phyloP scores from a whole-genome alignment of 2,329 filamentous ascomycete genomes.

The Fusarium algeriense region DNA sequence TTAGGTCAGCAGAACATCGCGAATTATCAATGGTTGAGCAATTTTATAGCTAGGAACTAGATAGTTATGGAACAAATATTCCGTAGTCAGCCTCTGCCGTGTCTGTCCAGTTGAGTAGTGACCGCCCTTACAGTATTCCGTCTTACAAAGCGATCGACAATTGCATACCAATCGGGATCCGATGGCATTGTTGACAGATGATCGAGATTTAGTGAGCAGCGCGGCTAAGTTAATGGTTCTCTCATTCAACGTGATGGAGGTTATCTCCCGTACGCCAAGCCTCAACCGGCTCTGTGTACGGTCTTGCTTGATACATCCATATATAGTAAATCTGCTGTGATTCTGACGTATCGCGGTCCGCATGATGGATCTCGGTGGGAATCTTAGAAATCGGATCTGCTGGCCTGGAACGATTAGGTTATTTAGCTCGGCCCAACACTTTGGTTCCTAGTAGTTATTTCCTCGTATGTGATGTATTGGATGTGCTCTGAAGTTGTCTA shows the following conservation, averaged over 20 bases:
- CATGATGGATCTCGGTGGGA: background rate
- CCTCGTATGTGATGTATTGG: background rate
- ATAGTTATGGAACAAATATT: background rate
- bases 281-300: slow-evolving; percentile 6
- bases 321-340: slow-evolving; percentile 17
- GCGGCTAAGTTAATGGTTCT: too few relatives aligned
- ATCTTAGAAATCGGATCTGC: background rate
- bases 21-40: background rate
- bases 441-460: background rate
- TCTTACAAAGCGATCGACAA: slow-evolving; percentile 26
- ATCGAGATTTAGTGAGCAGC: slow-evolving; percentile 29
- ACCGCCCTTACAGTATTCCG: slow-evolving; percentile 10
- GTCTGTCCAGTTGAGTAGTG: slow-evolving; percentile 9
- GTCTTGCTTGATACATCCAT: slow-evolving; percentile 1
- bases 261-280: slow-evolving; percentile 21
- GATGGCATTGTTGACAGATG: slow-evolving; percentile 14
- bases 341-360: slow-evolving; percentile 24
- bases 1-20: background rate
- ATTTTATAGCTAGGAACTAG: background rate
- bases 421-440: background rate
- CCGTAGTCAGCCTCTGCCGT: background rate
- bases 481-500: background rate
- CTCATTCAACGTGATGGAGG: slow-evolving; percentile 1
- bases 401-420: background rate
- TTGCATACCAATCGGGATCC: slow-evolving; percentile 34